Evolutionary conservation across 495 filamentous ascomycete species (phyloP), one percentile per base, ranked within the genome.

Genomic region (Xylaria acuta): DNA sequence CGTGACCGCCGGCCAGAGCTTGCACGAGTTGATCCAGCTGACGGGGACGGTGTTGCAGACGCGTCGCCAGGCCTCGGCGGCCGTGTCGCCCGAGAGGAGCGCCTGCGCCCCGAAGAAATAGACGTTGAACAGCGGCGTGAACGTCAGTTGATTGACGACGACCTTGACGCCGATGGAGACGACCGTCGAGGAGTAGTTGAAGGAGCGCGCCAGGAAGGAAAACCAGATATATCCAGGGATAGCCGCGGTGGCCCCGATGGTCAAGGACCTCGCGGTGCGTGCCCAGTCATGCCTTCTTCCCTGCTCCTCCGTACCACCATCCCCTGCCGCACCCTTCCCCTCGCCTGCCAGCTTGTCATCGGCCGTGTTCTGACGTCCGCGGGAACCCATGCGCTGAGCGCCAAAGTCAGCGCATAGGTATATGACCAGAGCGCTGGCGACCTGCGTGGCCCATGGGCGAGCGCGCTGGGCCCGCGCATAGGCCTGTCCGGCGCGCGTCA

Each of bases 71-170:
- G 90, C 88, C 72, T 93, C 90, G 36, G 82, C 79, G 0, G 89
- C 73, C 3, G 84, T 84, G 7, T 90, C 90, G 73, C 89, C 79
- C 82, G 88, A 76, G 82, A 89, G 74, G 78, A 91, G 74, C 20
- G 86, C 86, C 78, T 98, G 95, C 84, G 94, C 87, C 63, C 91
- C 90, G 84, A 98, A 98, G 85, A 98, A 97, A 81, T 96, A 97
- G 34, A 86, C 90, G 79, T 95, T 97, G 85, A 97, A 97, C 38
- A 94, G 77, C 0, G 95, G 94, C 12, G 95, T 93, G 82, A 97
- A 98, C 77, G 88, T 83, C 3, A 88, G 78, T 79, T 98, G 95
- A 80, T 95, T 97, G 6, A 97, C 87, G 49, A 87, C 76, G 59
- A 98, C 92, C 79, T 97, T 95, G 12, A 90, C 89, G 64, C 85